Conservation (phyloP, 768 basidiomycete genomes). For the Pleurotus tuoliensis region DNA sequence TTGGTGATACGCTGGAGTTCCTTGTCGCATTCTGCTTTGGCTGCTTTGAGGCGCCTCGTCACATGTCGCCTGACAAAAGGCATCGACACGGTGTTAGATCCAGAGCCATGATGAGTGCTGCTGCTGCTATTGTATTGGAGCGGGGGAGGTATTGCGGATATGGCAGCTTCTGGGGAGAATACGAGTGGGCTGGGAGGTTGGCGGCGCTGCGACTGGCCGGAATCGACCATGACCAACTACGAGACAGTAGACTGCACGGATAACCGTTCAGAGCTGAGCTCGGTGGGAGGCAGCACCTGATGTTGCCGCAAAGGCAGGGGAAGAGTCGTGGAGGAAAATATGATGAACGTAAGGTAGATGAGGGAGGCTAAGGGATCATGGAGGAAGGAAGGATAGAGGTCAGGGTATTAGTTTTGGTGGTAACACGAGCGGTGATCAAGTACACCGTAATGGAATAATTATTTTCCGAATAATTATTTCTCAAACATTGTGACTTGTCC, state of each 20-base stretch:
- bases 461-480: background rate
- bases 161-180: conserved; percentile 63
- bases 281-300: conserved; percentile 9
- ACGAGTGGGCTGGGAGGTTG: conserved; percentile 79
- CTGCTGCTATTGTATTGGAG: conserved; percentile 33
- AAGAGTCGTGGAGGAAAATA: conserved; percentile 14
- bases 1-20: conserved; percentile 92
- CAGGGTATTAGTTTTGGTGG: conserved; percentile 4
- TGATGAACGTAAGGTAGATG: conserved; percentile 16
- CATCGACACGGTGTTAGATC: conserved; percentile 82
- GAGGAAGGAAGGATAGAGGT: conserved; percentile 12
- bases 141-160: conserved; percentile 48
- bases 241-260: conserved; percentile 12
- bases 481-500: background rate
- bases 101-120: conserved; percentile 39
- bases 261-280: conserved; percentile 8
- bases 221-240: conserved; percentile 44
- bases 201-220: conserved; percentile 42
- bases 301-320: conserved; percentile 12
- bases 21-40: conserved; percentile 96
- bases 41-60: conserved; percentile 85
- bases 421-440: conserved; percentile 8
- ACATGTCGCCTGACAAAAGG: conserved; percentile 92
- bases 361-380: conserved; percentile 23
- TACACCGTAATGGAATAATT: background rate